Conservation (phyloP, 768 basidiomycete species). For the Boletus vinaceobasis region DNA sequence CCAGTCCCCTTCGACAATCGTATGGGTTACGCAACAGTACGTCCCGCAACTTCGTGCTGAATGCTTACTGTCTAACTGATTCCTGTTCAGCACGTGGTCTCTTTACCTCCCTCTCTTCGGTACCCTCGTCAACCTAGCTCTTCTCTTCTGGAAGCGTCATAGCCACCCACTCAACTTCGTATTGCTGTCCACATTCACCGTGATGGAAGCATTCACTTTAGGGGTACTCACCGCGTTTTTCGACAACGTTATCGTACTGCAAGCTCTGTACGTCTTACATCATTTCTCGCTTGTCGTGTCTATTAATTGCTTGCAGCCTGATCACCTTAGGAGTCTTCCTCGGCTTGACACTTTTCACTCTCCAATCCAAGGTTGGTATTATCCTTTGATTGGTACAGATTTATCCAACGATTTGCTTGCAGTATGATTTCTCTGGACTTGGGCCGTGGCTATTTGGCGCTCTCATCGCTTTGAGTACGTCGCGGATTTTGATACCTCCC, state of each 20-base stretch:
- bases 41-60: slow-evolving; percentile 24
- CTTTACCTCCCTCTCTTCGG: slow-evolving; percentile 78
- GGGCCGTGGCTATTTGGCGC: slow-evolving; percentile 88
- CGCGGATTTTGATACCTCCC: neutral
- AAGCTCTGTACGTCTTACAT: slow-evolving; percentile 65
- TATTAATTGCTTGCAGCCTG: slow-evolving; percentile 42
- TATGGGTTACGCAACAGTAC: slow-evolving; percentile 72
- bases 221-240: slow-evolving; percentile 82
- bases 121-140: slow-evolving; percentile 72
- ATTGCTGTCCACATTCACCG: slow-evolving; percentile 81
- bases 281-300: neutral
- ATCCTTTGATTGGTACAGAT: neutral
- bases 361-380: slow-evolving; percentile 78
- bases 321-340: slow-evolving; percentile 93
- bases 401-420: neutral
- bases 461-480: slow-evolving; percentile 71
- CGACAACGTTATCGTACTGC: slow-evolving; percentile 70
- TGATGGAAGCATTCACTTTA: slow-evolving; percentile 86
- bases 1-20: slow-evolving; percentile 52
- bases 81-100: slow-evolving; percentile 59
- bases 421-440: slow-evolving; percentile 95
- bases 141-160: slow-evolving; percentile 92
- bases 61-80: neutral
- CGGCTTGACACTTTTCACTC: slow-evolving; percentile 90
- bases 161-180: slow-evolving; percentile 85